Conservation (phyloP, 148 eudicot genomes). For the Heliosperma pusillum region DNA sequence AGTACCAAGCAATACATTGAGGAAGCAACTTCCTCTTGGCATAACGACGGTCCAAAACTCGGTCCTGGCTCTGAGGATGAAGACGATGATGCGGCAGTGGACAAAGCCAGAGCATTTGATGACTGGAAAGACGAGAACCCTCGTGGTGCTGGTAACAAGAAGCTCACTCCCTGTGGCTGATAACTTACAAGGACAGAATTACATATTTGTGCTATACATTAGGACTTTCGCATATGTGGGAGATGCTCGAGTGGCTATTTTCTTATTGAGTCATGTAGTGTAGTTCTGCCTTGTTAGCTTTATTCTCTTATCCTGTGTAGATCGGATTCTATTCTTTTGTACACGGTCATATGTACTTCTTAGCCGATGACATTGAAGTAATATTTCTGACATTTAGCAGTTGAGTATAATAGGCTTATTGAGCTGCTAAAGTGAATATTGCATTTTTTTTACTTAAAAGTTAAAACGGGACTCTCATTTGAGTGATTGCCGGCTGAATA, state of each 20-base stretch:
- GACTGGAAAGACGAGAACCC: slow-evolving; percentile 99
- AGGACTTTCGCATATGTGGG: too few relatives aligned
- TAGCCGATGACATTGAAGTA: neutral
- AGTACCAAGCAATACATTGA: slow-evolving; percentile 52
- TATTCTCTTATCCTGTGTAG: slow-evolving; percentile 6
- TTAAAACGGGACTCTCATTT: neutral
- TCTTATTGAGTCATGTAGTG: neutral
- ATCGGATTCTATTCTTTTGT: neutral
- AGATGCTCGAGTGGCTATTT: too few relatives aligned
- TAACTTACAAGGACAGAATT: neutral
- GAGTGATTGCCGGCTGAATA: neutral
- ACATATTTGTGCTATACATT: neutral
- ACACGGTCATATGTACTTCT: slow-evolving; percentile 9
- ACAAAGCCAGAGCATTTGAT: slow-evolving; percentile 84
- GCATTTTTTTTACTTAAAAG: too few relatives aligned
- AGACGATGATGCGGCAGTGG: slow-evolving; percentile 50
- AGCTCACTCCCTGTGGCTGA: slow-evolving; percentile 74
- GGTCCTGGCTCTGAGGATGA: slow-evolving; percentile 34
- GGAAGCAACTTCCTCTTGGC: slow-evolving; percentile 67
- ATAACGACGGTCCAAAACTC: slow-evolving; percentile 24
- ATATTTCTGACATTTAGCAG: neutral
- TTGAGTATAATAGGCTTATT: neutral
- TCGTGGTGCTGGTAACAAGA: slow-evolving; percentile 90
- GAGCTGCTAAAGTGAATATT: neutral
- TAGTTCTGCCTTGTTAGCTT: neutral